Conservation (phyloP, 768 basidiomycete genomes). For the Lentinula edodes region DNA sequence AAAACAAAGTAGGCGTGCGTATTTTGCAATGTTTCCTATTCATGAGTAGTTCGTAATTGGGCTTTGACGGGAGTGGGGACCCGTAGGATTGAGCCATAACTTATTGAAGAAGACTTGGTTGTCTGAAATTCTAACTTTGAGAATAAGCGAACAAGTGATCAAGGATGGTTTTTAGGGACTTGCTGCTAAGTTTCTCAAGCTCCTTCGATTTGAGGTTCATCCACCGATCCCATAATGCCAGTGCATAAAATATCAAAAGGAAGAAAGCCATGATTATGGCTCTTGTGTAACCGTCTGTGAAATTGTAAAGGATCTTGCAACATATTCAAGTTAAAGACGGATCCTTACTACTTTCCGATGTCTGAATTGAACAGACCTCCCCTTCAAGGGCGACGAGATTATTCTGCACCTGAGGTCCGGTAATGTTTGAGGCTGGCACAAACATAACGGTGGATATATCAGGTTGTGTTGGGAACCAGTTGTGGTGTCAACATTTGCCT, state of each 20-base stretch:
- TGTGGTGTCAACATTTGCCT: background rate
- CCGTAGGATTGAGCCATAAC: slow-evolving; percentile 1
- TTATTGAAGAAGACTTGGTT: background rate
- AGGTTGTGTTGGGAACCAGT: background rate
- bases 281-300: slow-evolving; percentile 1
- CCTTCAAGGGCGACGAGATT: background rate
- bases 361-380: background rate
- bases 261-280: slow-evolving; percentile 21
- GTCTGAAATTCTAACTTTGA: background rate
- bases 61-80: background rate
- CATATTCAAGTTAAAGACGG: background rate
- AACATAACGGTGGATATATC: background rate
- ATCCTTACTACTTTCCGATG: background rate
- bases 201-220: slow-evolving; percentile 21
- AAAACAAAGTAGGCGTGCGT: too few species aligned
- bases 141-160: background rate
- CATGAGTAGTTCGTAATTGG: background rate
- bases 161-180: too few species aligned
- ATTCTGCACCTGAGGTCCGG: background rate
- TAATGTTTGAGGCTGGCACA: background rate
- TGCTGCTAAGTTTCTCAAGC: slow-evolving; percentile 9
- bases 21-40: background rate
- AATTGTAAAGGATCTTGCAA: background rate
- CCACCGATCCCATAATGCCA: slow-evolving; percentile 35
- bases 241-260: slow-evolving; percentile 26